Conservation (phyloP, 306 rosid species). For the Fragaria vesca region DNA sequence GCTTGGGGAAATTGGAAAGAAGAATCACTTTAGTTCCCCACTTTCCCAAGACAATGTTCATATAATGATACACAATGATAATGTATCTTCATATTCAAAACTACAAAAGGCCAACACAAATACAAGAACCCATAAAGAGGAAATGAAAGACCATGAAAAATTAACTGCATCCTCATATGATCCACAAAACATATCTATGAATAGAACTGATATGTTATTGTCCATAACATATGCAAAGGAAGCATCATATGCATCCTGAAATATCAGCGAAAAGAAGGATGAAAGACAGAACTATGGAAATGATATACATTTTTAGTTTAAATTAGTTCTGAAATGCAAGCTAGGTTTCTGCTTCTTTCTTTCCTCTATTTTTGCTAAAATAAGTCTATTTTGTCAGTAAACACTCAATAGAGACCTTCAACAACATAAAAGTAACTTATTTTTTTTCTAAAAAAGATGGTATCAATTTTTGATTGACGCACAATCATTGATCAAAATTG, state of each 20-base stretch:
- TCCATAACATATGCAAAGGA: background rate
- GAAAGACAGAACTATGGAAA: background rate
- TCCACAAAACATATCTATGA: background rate
- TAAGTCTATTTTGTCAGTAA: background rate
- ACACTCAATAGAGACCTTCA: too few species aligned
- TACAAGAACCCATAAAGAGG: background rate
- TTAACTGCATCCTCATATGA: background rate
- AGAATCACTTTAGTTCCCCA: slow-evolving; percentile 25
- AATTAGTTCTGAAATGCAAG: background rate
- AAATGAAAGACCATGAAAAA: background rate
- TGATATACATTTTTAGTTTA: background rate
- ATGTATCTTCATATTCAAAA: background rate
- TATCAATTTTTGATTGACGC: too few species aligned
- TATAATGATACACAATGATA: background rate
- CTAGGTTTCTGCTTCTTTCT: background rate
- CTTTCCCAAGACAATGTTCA: slow-evolving; percentile 14
- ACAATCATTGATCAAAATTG: too few species aligned
- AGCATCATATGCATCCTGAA: slow-evolving; percentile 5
- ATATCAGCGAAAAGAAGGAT: background rate
- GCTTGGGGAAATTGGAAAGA: slow-evolving; percentile 35
- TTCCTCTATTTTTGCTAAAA: background rate
- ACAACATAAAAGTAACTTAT: too few species aligned
- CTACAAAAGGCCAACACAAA: background rate
- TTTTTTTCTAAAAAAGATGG: too few species aligned
- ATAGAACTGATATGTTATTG: background rate